These are phyloP conservation scores for Rachicladosporium sp. DNA, from an alignment of 2,329 filamentous ascomycete species.

Conservation along the genomic window DNA sequence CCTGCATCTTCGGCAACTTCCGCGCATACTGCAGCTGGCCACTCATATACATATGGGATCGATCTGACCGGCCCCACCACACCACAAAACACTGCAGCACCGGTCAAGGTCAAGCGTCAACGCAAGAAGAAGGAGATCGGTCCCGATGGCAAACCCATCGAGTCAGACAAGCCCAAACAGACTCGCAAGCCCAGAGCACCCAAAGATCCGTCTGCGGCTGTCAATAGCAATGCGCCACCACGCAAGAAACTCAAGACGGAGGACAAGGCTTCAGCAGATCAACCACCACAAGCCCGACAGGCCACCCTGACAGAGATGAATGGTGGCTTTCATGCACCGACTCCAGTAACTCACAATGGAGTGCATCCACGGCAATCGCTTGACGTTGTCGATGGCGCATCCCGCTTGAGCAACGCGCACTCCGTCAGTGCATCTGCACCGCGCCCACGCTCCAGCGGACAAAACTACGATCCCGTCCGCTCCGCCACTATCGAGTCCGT, in stretches of 20 bases:
- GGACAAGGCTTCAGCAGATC: conserved; percentile 17
- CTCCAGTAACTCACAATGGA: background rate
- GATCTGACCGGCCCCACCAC: conserved; percentile 11
- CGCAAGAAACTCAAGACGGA: conserved; percentile 38
- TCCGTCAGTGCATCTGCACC: conserved; percentile 24
- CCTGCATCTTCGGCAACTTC: conserved; percentile 14
- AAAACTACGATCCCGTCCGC: conserved; percentile 77
- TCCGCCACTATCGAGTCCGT: conserved; percentile 37
- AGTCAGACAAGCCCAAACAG: conserved; percentile 31
- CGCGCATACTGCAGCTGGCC: conserved; percentile 13
- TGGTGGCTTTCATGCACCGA: background rate
- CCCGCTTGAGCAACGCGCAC: conserved; percentile 15
- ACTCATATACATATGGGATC: conserved; percentile 2
- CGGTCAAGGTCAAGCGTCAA: conserved; percentile 24
- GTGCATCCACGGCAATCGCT: too few species aligned
- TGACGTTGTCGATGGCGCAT: too few species aligned
- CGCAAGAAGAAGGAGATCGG: conserved; percentile 29
- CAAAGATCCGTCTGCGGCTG: conserved; percentile 31
- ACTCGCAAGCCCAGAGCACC: conserved; percentile 33
- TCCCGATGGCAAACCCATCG: conserved; percentile 22
- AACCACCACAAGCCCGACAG: conserved; percentile 21
- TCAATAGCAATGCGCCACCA: conserved; percentile 28
- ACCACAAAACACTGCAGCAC: conserved; percentile 14
- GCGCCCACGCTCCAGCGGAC: conserved; percentile 53
- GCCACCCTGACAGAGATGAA: conserved; percentile 31